These are phyloP conservation scores for Vaccinium myrtillus DNA, from an alignment of 148 eudicot species.

Conservation along the genomic window DNA sequence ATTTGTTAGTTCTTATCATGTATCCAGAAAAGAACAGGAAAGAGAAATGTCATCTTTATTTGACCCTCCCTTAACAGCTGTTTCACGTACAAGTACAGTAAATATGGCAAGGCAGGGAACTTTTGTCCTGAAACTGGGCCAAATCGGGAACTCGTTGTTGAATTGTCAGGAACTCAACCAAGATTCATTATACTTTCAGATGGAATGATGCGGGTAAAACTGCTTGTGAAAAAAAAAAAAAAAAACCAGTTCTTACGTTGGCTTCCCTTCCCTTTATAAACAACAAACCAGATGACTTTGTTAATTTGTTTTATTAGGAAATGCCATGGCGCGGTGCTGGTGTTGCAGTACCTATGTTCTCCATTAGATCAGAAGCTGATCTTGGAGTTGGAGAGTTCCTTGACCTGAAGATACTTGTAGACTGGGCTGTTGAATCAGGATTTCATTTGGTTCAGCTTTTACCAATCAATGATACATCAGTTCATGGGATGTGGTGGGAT, in stretches of 20 bases:
- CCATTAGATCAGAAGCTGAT: slow-evolving; percentile 83
- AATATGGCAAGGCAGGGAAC: slow-evolving; percentile 51
- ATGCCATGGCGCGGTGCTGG: slow-evolving; percentile 99
- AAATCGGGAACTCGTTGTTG: slow-evolving; percentile 64
- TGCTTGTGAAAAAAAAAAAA: no score
- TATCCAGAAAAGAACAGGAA: neutral
- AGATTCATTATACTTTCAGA: slow-evolving; percentile 75
- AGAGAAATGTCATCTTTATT: neutral
- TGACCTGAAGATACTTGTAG: slow-evolving; percentile 87
- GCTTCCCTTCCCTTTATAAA: neutral
- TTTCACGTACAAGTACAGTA: slow-evolving; percentile 79
- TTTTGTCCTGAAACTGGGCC: slow-evolving; percentile 66
- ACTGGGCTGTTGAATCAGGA: slow-evolving; percentile 86
- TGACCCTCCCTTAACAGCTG: slow-evolving; percentile 46
- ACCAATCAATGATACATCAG: slow-evolving; percentile 97
- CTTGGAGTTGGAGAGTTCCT: slow-evolving; percentile 97
- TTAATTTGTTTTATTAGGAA: slow-evolving; percentile 52
- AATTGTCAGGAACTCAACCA: slow-evolving; percentile 53
- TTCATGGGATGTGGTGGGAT: slow-evolving; percentile 97
- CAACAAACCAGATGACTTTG: neutral
- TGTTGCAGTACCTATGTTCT: slow-evolving; percentile 95
- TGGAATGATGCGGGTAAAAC: slow-evolving; percentile 86
- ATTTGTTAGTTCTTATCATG: neutral
- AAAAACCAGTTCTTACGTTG: neutral
- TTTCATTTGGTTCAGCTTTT: slow-evolving; percentile 96